Conservation (phyloP, 768 basidiomycete genomes). For the Clitopilus passeckerianus region DNA sequence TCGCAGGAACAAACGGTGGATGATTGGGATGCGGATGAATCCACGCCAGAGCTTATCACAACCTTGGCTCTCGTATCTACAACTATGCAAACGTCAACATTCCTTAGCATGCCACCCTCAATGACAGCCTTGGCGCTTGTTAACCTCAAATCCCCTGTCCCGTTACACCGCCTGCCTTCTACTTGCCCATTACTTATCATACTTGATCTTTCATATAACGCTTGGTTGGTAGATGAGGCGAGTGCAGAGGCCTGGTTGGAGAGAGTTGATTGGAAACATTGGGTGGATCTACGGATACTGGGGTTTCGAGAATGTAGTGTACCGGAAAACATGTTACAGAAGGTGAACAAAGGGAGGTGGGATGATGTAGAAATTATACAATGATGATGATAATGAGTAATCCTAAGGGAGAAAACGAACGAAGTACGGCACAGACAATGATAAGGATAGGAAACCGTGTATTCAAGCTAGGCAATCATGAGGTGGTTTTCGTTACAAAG, state of each 20-base stretch:
- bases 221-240: constrained; percentile 28
- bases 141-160: constrained; percentile 39
- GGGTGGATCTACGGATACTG: constrained; percentile 47
- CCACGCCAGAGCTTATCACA: constrained; percentile 27
- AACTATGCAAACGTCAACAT: constrained; percentile 33
- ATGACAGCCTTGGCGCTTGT: constrained; percentile 60
- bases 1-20: not conserved
- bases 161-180: constrained; percentile 52
- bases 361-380: constrained; percentile 52
- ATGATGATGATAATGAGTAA: constrained; percentile 13
- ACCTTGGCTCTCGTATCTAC: constrained; percentile 49
- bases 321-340: constrained; percentile 31
- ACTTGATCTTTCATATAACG: constrained; percentile 67
- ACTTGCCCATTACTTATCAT: constrained; percentile 58
- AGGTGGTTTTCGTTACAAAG: not conserved
- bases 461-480: not conserved
- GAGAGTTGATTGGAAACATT: constrained; percentile 54
- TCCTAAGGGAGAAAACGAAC: constrained; percentile 3
- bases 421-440: not conserved
- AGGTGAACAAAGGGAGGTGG: constrained; percentile 61
- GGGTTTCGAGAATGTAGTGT: constrained; percentile 53
- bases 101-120: constrained; percentile 57
- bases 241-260: constrained; percentile 34
- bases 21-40: constrained; percentile 45
- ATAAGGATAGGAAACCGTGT: not conserved